These are phyloP conservation scores for Hygrophorus pudorinus DNA, from an alignment of 768 basidiomycete genomes.

Conservation along the genomic window DNA sequence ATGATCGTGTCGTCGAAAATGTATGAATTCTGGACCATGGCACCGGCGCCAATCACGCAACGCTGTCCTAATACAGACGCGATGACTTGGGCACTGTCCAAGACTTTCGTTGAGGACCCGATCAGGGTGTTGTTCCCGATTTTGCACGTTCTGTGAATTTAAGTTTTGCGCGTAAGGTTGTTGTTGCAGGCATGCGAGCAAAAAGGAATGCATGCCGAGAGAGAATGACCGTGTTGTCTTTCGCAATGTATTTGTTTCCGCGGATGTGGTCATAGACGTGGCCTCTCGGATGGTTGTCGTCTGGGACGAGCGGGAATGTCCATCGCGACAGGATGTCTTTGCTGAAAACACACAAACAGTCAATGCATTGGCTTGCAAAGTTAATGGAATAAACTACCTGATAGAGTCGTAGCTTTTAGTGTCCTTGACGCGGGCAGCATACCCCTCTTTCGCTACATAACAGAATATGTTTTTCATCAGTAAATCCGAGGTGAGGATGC, in stretches of 20 bases:
- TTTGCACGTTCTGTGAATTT: slow-evolving; percentile 60
- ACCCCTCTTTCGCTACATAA: slow-evolving; percentile 79
- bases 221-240: slow-evolving; percentile 65
- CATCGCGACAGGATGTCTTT: slow-evolving; percentile 89
- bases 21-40: slow-evolving; percentile 65
- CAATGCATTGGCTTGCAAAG: slow-evolving; percentile 1
- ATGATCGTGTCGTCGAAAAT: slow-evolving; percentile 73
- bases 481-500: slow-evolving; percentile 87
- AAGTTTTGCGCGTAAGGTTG: too few relatives aligned
- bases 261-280: slow-evolving; percentile 78
- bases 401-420: slow-evolving; percentile 86
- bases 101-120: slow-evolving; percentile 64
- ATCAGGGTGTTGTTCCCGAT: slow-evolving; percentile 78
- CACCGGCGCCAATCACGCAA: slow-evolving; percentile 63
- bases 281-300: slow-evolving; percentile 81
- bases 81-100: slow-evolving; percentile 53
- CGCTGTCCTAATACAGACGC: slow-evolving; percentile 73
- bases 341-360: slow-evolving; percentile 29
- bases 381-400: slow-evolving; percentile 37
- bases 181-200: background rate
- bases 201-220: slow-evolving; percentile 50
- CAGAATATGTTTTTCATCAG: slow-evolving; percentile 93
- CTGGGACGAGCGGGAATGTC: slow-evolving; percentile 94
- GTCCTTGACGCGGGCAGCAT: slow-evolving; percentile 89
- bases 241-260: slow-evolving; percentile 84